phyloP scores from a whole-genome alignment of 1,139 yeast species.

The Arxiozyma heterogenica region DNA sequence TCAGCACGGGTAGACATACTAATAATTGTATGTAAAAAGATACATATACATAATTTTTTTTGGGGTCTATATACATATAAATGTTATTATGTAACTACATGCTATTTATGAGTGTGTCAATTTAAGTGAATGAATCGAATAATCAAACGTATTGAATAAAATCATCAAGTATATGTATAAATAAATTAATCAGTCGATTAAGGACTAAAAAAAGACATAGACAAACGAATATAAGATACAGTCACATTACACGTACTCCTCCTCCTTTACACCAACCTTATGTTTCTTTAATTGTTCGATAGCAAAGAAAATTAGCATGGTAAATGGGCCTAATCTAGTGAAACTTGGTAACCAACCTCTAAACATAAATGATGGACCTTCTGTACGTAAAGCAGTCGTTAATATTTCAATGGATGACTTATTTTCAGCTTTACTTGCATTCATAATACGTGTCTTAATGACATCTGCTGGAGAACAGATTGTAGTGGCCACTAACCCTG shows the following conservation, averaged over 20 bases:
- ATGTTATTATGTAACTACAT: too few relatives aligned
- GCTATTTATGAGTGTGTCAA: background rate
- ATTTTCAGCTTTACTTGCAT: conserved; percentile 41
- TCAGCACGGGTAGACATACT: background rate
- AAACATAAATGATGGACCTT: conserved; percentile 73
- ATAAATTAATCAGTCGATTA: background rate
- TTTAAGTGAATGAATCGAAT: too few relatives aligned
- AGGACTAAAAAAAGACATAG: background rate
- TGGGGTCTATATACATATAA: too few relatives aligned
- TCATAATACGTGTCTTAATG: conserved; percentile 81
- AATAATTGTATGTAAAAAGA: too few relatives aligned
- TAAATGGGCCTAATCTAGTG: conserved; percentile 80
- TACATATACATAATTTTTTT: too few relatives aligned
- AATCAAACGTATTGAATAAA: background rate
- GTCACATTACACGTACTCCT: conserved; percentile 2
- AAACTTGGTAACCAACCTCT: conserved; percentile 90
- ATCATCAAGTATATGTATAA: background rate
- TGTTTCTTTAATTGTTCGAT: conserved; percentile 65
- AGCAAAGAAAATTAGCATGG: conserved; percentile 74
- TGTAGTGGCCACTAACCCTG: conserved; percentile 83
- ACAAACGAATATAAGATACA: background rate
- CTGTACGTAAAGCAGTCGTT: conserved; percentile 48
- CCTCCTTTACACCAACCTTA: conserved; percentile 41
- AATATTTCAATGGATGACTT: conserved; percentile 46
- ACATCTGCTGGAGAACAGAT: conserved; percentile 91